Conservation (phyloP, 2,329 filamentous ascomycete species). For the Colletotrichum endophyticum region DNA sequence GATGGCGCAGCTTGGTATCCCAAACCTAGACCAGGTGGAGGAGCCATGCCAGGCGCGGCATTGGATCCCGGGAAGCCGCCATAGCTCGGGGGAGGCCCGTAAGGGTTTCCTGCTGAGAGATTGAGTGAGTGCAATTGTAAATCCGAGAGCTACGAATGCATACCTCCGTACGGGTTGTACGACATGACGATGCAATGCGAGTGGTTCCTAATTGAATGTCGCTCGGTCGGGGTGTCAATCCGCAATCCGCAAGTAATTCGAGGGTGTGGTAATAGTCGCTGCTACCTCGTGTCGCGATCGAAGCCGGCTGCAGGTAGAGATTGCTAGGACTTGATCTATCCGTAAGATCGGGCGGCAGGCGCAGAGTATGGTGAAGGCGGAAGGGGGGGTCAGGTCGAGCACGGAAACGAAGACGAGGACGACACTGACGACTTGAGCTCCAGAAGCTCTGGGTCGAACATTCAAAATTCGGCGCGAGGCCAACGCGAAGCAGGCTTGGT, state of each 20-base stretch:
- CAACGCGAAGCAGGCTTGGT: conserved; percentile 9
- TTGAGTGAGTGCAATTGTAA: conserved; percentile 20
- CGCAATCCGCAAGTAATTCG: background rate
- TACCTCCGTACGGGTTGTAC: conserved; percentile 67
- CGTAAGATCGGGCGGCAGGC: background rate
- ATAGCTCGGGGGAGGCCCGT: conserved; percentile 78
- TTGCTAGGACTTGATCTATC: background rate
- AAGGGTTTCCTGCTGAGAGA: conserved; percentile 52
- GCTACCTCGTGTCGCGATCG: background rate
- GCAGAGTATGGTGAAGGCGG: background rate
- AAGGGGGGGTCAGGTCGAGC: background rate
- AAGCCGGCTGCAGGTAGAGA: background rate
- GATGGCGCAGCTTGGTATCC: background rate
- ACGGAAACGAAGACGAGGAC: background rate
- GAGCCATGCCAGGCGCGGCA: conserved; percentile 71
- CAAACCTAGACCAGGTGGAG: conserved; percentile 84
- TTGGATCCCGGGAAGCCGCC: conserved; percentile 69
- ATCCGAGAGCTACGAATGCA: conserved; percentile 19
- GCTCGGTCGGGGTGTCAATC: background rate
- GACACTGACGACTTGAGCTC: background rate
- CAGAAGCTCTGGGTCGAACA: background rate
- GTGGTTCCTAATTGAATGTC: background rate
- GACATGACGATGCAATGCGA: conserved; percentile 44
- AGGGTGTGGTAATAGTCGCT: background rate
- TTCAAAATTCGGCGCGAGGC: conserved; percentile 22